Base-by-base conservation (phyloP, 2,329 filamentous ascomycete species). In the Epichloe gansuensis region DNA sequence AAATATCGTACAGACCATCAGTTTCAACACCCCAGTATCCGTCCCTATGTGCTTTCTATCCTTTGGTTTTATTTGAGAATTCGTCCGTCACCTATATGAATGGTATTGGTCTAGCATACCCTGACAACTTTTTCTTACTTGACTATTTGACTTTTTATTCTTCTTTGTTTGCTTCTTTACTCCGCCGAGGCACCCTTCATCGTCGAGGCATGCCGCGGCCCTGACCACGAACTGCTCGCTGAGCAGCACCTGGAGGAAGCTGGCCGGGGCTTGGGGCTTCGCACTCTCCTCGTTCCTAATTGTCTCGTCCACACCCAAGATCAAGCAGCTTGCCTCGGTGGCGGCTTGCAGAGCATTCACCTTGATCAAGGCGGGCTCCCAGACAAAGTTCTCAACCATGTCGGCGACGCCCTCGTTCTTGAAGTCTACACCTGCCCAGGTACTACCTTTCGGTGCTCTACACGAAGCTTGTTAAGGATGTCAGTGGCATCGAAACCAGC, bases 401-500 rank as follows among this genome's bases (percentile, higher is more conserved):
- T 98, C 87, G 54, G 88, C 78, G 57, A 96, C 87, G 56, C 91
- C 91, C 73, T 98, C 93, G 63, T 90, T 82, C 60, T 83, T 76
- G 66, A 98, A 97, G 73, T 98, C 93, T 31, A 98, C 91, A 67
- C 93, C 93, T 4, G 91, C 90, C 93, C 93, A 98, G 50, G 82
- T 83, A 66, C 87, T 87, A 60, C 90, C 90, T 74, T 91, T 67
- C 89, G 83, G 75, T 98, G 93, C 78, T 96, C 91, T 55, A 97
- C 93, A 52, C 93, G 88, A 59, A 98, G 78, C 65, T 89, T 85
- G 77, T 97, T 98, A 58, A 98, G 82, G 60, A 98, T 96, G 65
- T 98, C 93, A 50, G 93, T 98, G 28, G 93, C 91, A 66, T 98
- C 93, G 67, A 98, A 97, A 58, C 93, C 93, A 52, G 93, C 93